A percentile compares a stretch with the other conserved stretches of the same genome.
phyloP scores from a whole-genome alignment of 1,284 basidiomycete genomes.

The Boletus holoroseus region DNA sequence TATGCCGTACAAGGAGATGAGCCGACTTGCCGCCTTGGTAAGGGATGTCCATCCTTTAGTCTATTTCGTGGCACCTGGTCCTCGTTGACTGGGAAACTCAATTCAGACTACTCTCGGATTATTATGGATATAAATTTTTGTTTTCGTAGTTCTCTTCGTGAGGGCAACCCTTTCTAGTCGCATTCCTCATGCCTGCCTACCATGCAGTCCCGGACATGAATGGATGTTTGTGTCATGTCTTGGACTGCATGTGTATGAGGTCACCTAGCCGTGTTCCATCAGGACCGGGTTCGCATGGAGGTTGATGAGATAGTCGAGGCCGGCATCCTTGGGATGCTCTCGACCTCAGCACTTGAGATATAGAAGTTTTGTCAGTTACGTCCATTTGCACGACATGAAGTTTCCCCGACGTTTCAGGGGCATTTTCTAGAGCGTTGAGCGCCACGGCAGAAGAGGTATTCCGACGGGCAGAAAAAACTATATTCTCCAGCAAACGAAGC shows the following conservation, averaged over 20 bases:
- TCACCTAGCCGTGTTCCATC: too few relatives aligned
- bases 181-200: neutral
- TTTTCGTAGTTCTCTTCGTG: neutral
- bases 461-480: neutral
- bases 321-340: too few relatives aligned
- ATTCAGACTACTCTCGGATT: neutral
- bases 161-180: neutral
- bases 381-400: neutral
- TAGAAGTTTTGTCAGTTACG: neutral
- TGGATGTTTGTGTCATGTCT: neutral
- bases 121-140: neutral
- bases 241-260: neutral
- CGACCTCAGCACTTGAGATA: neutral
- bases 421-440: neutral
- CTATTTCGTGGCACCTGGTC: slow-evolving; percentile 43
- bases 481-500: neutral
- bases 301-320: neutral
- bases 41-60: slow-evolving; percentile 38
- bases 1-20: slow-evolving; percentile 11
- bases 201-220: neutral
- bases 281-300: too few relatives aligned
- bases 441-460: neutral
- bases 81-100: slow-evolving; percentile 32
- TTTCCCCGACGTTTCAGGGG: neutral
- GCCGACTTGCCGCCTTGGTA: neutral